Base-by-base conservation (phyloP, 768 basidiomycete species). In the Phanerodontia chrysosporium region DNA sequence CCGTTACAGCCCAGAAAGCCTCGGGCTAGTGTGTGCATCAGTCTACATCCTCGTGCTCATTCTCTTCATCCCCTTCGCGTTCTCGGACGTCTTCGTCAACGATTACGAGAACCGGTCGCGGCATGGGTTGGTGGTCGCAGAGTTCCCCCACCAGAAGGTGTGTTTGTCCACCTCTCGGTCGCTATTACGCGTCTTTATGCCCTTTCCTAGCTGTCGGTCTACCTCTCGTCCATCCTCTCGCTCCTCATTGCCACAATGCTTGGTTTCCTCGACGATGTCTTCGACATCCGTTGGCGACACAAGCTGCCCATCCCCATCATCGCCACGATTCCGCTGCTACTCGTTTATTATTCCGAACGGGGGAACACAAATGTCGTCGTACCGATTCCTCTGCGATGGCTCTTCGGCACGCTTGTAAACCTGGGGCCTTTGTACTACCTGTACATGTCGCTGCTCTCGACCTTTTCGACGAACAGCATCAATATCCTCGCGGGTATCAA, bases 401-500 rank as follows among this genome's bases (percentile, higher is more conserved):
- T 95, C 1, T 79, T 95, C 49, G 88, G 91, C 12, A 83, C 84
- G 1, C 76, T 96, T 12, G 74, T 98, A n/a, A 87, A 98, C 64
- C 80, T 98, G 21, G 96, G 96, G 1, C 92, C 93, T 0, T 73
- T 98, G 3, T 98, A 98, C 73, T 99, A 98, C 72, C 59, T 95
- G 55, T 99, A 98, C 76, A 98, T 99, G 92, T 85, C 93, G 4
- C 74, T 98, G 29, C 78, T 99, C 18, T 98, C 95, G 30, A 98
- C 95, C 0, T 99, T 98, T 72, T 85, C 92, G 56, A 98, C 96
- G 18, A 99, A 99, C 74, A 90, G 90, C 71, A 97, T 98, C 80
- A 99, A 99, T 73, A 98, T 99, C 65, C 86, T 98, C 18, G 97
- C 97, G 12, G 97, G 96, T 9, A 90, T 98, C 64, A 98, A 99